These are phyloP conservation scores for Mariannaea elegans DNA, from an alignment of 2,329 filamentous ascomycete species.

Conservation along the genomic window DNA sequence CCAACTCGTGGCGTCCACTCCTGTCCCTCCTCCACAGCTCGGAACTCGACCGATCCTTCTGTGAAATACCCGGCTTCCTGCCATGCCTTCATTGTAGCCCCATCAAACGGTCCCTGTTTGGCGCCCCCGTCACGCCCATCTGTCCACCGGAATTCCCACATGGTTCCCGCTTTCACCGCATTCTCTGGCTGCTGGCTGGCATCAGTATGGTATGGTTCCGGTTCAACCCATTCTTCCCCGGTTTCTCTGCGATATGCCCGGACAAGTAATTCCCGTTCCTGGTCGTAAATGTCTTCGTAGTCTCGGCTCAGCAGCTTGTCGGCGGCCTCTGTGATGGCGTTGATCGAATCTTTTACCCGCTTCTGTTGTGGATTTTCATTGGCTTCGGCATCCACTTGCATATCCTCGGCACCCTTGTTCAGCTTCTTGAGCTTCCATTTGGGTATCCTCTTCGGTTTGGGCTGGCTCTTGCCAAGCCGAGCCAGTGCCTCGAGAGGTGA, in stretches of 20 bases:
- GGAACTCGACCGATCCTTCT: slow-evolving; percentile 79
- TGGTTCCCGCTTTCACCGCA: slow-evolving; percentile 34
- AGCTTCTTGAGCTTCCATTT: slow-evolving; percentile 78
- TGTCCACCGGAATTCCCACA: slow-evolving; percentile 93
- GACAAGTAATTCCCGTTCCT: slow-evolving; percentile 83
- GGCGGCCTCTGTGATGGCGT: slow-evolving; percentile 87
- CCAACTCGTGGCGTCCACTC: slow-evolving; percentile 60
- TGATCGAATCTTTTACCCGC: slow-evolving; percentile 76
- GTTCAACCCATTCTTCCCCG: slow-evolving; percentile 81
- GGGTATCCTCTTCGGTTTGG: slow-evolving; percentile 66
- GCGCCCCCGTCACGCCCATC: slow-evolving; percentile 83
- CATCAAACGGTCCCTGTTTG: slow-evolving; percentile 88
- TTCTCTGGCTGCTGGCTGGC: slow-evolving; percentile 29
- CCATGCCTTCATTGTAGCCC: slow-evolving; percentile 88
- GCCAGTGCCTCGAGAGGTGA: slow-evolving; percentile 89
- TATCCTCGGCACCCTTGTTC: slow-evolving; percentile 62
- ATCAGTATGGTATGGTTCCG: slow-evolving; percentile 45
- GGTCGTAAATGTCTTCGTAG: slow-evolving; percentile 90
- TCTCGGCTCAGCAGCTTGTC: slow-evolving; percentile 86
- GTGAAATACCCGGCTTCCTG: slow-evolving; percentile 89
- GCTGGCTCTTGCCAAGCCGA: slow-evolving; percentile 75
- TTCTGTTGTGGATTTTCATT: slow-evolving; percentile 73
- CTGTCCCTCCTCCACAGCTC: slow-evolving; percentile 62
- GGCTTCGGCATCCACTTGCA: slow-evolving; percentile 72
- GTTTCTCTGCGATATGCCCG: slow-evolving; percentile 86